Evolutionary conservation across 768 basidiomycete species (phyloP), one percentile per base, ranked within the genome.

Genomic region (Trametes cubensis): DNA sequence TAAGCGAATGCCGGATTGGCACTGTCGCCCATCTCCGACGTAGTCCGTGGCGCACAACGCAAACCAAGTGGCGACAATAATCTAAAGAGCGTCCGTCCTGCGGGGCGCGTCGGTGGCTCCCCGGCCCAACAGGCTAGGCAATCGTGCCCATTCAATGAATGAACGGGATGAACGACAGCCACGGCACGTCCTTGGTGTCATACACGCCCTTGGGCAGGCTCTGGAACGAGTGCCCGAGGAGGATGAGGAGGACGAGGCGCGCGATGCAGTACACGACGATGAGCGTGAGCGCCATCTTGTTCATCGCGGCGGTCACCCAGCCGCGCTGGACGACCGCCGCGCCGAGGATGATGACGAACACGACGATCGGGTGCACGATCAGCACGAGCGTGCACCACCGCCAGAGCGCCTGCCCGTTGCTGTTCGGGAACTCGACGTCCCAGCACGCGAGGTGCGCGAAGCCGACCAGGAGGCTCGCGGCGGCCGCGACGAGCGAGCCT

Each of bases 381-480:
- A 65, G 25, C 6, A 55, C 23, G 20, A 65, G n/a, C 15, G 51
- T 58, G 51, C 64, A 65, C 40, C 28, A 56, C 18, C 60, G 48
- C 64, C 64, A 65, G 55, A 65, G 64, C 21, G 53, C 45, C 26
- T 61, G 59, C 6, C 64, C 64, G 39, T 61, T 65, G 51, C 39
- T 61, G 59, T 65, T 65, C 6, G 64, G 64, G 21, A 65, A 65
- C 52, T 65, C 64, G 45, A 61, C 59, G 40, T 60, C 42, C 64
- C 59, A 61, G 60, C 64, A 65, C 14, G 60, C 55, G 40, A 65
- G 55, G 51, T 65, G 64, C 45, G 64, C 64, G 30, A 65, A 49
- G 15, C 64, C 64, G 17, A 65, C 55, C 6, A 61, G 23, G 17
- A 65, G 44, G 46, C 64, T 58, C 8, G 60, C 64, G 0, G 40